Conservation (phyloP, 257 asterid species). For the Osmanthus fragrans region DNA sequence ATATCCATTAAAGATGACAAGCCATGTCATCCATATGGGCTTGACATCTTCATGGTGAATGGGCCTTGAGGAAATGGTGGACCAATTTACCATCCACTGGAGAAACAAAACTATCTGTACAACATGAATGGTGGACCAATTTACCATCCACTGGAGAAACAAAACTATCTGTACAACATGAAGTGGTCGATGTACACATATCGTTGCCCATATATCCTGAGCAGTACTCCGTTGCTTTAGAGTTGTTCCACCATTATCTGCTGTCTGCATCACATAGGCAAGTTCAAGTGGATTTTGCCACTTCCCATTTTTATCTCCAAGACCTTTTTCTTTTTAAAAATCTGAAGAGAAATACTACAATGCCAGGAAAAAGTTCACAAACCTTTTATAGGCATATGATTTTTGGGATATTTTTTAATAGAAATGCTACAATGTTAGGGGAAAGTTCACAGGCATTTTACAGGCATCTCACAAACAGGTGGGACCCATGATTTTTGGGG, state of each 20-base stretch:
- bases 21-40: background rate
- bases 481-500: too few relatives aligned
- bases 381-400: too few relatives aligned
- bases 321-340: too few relatives aligned
- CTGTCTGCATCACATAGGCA: constrained; percentile 16
- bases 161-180: constrained; percentile 20
- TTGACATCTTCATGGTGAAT: background rate
- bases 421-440: too few relatives aligned
- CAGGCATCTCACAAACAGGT: too few relatives aligned
- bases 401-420: too few relatives aligned
- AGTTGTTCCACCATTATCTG: constrained; percentile 41
- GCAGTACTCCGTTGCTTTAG: constrained; percentile 17
- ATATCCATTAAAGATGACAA: too few relatives aligned
- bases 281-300: background rate
- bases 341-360: too few relatives aligned
- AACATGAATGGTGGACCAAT: constrained; percentile 45
- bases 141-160: constrained; percentile 27
- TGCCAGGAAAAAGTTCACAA: too few relatives aligned
- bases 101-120: constrained; percentile 25
- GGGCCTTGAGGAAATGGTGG: constrained; percentile 32
- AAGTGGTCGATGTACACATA: constrained; percentile 1
- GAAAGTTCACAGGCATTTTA: too few relatives aligned
- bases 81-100: constrained; percentile 28
- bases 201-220: constrained; percentile 22
- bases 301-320: background rate